Percentiles rank a stretch among this genome's conserved stretches.
Conservation (phyloP, 2,329 filamentous ascomycete genomes). For the Aspergillus jensenii region DNA sequence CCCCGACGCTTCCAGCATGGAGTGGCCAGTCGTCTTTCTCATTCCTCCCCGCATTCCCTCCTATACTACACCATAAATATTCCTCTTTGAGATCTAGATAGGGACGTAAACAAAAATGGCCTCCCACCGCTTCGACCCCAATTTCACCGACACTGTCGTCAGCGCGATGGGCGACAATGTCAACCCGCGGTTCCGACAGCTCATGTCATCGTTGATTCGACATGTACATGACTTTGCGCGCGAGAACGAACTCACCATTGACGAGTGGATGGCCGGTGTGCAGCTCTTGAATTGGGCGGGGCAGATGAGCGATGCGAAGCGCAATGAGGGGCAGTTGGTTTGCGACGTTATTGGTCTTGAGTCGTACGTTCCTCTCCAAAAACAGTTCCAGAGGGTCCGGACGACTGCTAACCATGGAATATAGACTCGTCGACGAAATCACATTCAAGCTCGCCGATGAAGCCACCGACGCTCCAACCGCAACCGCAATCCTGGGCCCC, state of each 20-base stretch:
- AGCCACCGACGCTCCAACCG: slow-evolving; percentile 58
- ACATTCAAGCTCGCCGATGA: slow-evolving; percentile 64
- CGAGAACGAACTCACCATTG: slow-evolving; percentile 58
- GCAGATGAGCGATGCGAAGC: slow-evolving; percentile 60
- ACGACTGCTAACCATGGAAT: too few species aligned
- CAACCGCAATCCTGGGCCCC: slow-evolving; percentile 78
- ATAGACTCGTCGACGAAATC: slow-evolving; percentile 73
- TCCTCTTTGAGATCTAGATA: neutral
- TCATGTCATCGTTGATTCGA: slow-evolving; percentile 55
- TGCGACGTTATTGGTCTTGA: slow-evolving; percentile 61
- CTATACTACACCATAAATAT: neutral
- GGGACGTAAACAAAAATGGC: slow-evolving; percentile 15
- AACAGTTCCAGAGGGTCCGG: too few species aligned
- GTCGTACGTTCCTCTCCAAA: slow-evolving; percentile 40
- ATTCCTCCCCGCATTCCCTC: neutral
- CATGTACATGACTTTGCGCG: slow-evolving; percentile 62
- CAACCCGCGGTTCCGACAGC: slow-evolving; percentile 64
- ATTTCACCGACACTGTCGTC: slow-evolving; percentile 64
- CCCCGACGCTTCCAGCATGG: neutral
- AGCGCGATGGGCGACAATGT: slow-evolving; percentile 54
- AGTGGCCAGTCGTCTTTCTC: neutral
- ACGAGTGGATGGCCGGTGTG: slow-evolving; percentile 59
- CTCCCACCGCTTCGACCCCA: slow-evolving; percentile 43
- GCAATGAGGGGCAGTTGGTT: slow-evolving; percentile 63
- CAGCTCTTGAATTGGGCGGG: slow-evolving; percentile 62